A percentile compares a stretch with the other conserved stretches of the same genome.
phyloP scores from a whole-genome alignment of 441 rosid genomes.

The Geranium incanum region DNA sequence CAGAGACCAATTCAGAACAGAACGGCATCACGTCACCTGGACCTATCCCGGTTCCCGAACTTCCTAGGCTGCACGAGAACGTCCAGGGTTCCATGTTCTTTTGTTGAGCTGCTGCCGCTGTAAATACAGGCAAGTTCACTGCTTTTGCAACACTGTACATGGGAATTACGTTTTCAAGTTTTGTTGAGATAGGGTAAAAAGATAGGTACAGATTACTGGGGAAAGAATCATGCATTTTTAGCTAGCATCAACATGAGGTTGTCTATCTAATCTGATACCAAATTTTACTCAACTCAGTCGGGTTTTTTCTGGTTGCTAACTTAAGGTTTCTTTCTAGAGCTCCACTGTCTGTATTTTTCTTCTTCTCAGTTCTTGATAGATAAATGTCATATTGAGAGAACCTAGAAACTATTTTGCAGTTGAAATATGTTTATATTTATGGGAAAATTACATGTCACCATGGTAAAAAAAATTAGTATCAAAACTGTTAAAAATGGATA shows the following conservation, averaged over 20 bases:
- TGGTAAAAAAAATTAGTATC: no score
- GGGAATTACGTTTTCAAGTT: background rate
- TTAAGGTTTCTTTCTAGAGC: no score
- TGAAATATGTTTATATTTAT: background rate
- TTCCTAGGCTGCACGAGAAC: constrained; percentile 52
- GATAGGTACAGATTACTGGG: constrained; percentile 5
- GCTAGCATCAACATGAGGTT: background rate
- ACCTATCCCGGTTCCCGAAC: constrained; percentile 41
- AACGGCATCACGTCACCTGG: constrained; percentile 29
- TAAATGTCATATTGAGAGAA: background rate
- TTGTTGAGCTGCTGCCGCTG: constrained; percentile 41
- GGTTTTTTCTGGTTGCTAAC: no score
- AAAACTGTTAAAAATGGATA: no score
- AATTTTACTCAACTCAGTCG: background rate
- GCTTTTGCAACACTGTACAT: background rate
- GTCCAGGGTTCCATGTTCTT: constrained; percentile 73
- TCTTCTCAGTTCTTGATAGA: background rate
- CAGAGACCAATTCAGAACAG: constrained; percentile 44
- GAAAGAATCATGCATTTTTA: background rate
- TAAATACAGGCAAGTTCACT: constrained; percentile 9
- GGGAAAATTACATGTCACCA: background rate
- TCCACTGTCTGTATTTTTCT: background rate
- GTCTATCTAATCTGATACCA: background rate
- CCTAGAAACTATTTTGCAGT: background rate
- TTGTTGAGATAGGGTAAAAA: background rate